Evolutionary conservation across 1,139 yeast genomes (phyloP), one percentile per base, ranked within the genome.

Genomic region (Geotrichum macrosporum): DNA sequence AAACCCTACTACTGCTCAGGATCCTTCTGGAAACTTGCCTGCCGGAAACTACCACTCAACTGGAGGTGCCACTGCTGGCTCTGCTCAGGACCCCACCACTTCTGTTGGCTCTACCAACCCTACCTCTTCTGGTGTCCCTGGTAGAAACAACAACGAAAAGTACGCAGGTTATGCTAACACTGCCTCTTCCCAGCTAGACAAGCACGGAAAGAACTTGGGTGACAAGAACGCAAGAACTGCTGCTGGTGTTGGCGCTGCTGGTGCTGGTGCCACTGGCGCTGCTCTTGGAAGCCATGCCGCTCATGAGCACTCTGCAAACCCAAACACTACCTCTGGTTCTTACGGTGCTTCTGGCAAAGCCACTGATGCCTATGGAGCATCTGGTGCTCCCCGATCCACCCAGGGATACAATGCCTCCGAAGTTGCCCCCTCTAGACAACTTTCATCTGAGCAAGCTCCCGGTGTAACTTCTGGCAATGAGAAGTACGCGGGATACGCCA

Each of bases 241-340:
- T 12, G 30, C 39, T 26, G 42, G 40, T 19, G 30, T 40, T 29
- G 54, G 50, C 12, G 35, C 47, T 15, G 39, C 35, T 10, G 40
- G 40, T 20, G 41, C 44, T 19, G 33, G 49, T 19, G 18, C 39
- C 10, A 38, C 48, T 24, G 26, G 34, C 19, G 33, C 33, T 34
- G 27, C 27, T 10, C 6, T 10, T 24, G 27, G 27, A 24, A 6
- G 9, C 10, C 27, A 24, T 10, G 6, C 27, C 10, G 10, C 9
- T 10, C 27, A 24, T 24, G 9, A 6, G 12, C 21, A 8, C n/a
- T 12, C 10, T 20, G 26, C n/a, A 3, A 18, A 16, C n/a, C 24
- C 22, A 16, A 40, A 13, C 22, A 35, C 31, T 3, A 13, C 21
- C 9, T 32, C 35, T 9, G 13, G 21, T n/a, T 18, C 43, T 24